phyloP scores from a whole-genome alignment of 2,329 filamentous ascomycete species.

The Cylindrodendrum hubeiense region DNA sequence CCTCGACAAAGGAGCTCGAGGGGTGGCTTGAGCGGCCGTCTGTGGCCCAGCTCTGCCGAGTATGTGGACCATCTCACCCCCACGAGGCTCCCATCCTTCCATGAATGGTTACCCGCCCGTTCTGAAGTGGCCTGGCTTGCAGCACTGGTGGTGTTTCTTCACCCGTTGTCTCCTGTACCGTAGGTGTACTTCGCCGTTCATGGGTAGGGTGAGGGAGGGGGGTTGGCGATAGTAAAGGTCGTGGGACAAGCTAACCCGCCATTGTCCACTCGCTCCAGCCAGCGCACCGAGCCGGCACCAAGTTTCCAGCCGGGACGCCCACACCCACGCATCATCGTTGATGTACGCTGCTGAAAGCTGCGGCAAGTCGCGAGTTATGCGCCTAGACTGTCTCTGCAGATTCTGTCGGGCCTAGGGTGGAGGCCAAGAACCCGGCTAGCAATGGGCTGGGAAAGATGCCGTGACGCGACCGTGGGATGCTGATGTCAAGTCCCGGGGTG shows the following conservation, averaged over 20 bases:
- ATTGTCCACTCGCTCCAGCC: constrained; percentile 3
- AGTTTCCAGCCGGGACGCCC: background rate
- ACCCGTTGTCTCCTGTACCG: constrained; percentile 1
- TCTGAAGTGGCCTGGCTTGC: constrained; percentile 4
- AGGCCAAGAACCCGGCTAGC: constrained; percentile 12
- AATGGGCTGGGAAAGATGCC: constrained; percentile 4
- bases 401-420: background rate
- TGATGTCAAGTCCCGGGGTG: constrained; percentile 19
- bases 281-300: constrained; percentile 1
- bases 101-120: constrained; percentile 3
- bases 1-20: background rate
- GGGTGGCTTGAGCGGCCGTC: background rate
- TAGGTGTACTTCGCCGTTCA: background rate
- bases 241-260: constrained; percentile 8
- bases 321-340: constrained; percentile 13
- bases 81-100: background rate
- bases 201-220: constrained; percentile 16
- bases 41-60: background rate
- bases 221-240: background rate
- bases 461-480: background rate
- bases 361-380: constrained; percentile 4
- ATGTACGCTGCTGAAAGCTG: constrained; percentile 10
- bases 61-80: background rate
- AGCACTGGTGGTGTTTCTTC: constrained; percentile 5
- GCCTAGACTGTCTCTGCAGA: constrained; percentile 7